phyloP scores from a whole-genome alignment of 805 yeast species.

The Ogataea allantospora region DNA sequence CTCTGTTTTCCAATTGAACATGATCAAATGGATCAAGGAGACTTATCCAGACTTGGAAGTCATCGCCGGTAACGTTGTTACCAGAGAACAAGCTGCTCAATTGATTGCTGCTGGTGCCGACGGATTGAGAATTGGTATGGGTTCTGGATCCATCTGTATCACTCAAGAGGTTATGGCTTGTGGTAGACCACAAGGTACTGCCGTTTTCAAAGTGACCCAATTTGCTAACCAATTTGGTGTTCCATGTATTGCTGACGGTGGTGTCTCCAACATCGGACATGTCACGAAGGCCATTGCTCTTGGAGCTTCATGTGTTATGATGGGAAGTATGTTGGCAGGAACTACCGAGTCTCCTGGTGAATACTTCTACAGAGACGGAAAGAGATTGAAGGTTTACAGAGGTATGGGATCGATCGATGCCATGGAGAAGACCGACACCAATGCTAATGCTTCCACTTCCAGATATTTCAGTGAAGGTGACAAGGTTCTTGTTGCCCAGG shows the following conservation, averaged over 20 bases:
- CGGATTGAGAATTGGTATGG: constrained; percentile 99
- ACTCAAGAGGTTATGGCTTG: constrained; percentile 99
- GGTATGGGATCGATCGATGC: constrained; percentile 99
- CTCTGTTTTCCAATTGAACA: constrained; percentile 89
- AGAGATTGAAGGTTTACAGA: constrained; percentile 94
- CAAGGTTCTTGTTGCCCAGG: constrained; percentile 96
- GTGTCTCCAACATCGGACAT: constrained; percentile 98
- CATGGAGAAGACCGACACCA: constrained; percentile 84
- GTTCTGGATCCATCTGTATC: constrained; percentile 98
- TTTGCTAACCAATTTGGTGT: constrained; percentile 95
- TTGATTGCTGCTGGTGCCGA: constrained; percentile 96
- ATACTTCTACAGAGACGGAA: constrained; percentile 96
- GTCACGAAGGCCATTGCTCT: constrained; percentile 93
- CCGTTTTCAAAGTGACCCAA: constrained; percentile 90
- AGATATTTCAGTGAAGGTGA: constrained; percentile 97
- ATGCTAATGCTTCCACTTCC: constrained; percentile 96
- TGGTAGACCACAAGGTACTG: constrained; percentile 99
- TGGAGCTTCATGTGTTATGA: constrained; percentile 97
- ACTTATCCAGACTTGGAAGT: constrained; percentile 79
- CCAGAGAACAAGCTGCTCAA: constrained; percentile 97
- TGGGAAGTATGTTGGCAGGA: constrained; percentile 99
- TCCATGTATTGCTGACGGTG: constrained; percentile 99
- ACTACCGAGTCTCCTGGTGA: constrained; percentile 98
- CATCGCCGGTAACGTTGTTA: constrained; percentile 97
- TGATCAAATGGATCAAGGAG: constrained; percentile 88